phyloP scores from a whole-genome alignment of 176 grass and related monocot genomes.

The Neostapfia colusana region DNA sequence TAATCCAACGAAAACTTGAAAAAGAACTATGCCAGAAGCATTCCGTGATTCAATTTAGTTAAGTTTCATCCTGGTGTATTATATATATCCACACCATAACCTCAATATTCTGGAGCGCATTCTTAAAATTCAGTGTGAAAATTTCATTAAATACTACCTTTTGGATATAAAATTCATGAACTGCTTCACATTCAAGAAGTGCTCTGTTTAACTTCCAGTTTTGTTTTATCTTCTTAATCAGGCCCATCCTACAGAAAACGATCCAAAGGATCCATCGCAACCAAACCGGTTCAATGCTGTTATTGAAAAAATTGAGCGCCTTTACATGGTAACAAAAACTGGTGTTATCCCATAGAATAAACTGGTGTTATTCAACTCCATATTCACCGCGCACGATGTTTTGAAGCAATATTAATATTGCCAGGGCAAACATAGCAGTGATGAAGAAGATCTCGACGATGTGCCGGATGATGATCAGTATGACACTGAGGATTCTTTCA shows the following conservation, averaged over 20 bases:
- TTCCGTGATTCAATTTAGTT: not conserved
- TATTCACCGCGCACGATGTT: conserved; percentile 10
- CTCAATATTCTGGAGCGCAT: not conserved
- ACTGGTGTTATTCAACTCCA: not conserved
- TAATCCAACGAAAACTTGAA: not conserved
- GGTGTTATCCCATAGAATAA: conserved; percentile 12
- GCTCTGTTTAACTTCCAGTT: conserved; percentile 22
- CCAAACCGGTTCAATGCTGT: conserved; percentile 91
- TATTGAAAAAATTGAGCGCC: conserved; percentile 98
- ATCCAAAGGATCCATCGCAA: conserved; percentile 60
- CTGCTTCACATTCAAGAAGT: not conserved
- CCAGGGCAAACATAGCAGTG: conserved; percentile 95
- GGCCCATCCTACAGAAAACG: conserved; percentile 62
- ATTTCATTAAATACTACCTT: not conserved
- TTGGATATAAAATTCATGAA: not conserved
- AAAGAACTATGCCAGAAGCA: not conserved
- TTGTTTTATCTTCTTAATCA: conserved; percentile 42
- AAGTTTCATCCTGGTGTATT: not conserved
- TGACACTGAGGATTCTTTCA: conserved; percentile 99
- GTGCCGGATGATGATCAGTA: conserved; percentile 97
- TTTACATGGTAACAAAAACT: conserved; percentile 82
- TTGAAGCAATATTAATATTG: conserved; percentile 32
- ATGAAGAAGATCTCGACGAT: conserved; percentile 92
- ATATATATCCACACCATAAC: not conserved
- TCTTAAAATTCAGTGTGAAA: not conserved